Evolutionary conservation across 768 basidiomycete species (phyloP).

Genomic region (Sporobolomyces pararoseus): DNA sequence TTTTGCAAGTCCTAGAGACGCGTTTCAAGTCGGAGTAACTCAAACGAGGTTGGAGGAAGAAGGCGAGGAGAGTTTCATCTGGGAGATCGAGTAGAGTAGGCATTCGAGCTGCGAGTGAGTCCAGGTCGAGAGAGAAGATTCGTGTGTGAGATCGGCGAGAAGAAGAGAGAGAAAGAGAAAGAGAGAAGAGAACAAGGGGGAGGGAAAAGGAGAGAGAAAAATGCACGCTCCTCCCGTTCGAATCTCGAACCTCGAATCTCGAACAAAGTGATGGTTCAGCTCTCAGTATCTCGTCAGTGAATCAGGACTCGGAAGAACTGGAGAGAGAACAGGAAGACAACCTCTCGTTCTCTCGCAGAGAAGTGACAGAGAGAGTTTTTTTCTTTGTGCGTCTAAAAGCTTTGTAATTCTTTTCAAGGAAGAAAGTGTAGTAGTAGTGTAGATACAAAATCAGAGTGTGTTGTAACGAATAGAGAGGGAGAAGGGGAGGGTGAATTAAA

Average conservation of each 20-base stretch:
- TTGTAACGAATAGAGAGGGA: neutral
- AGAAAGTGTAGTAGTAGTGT: neutral
- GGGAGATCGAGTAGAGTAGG: neutral
- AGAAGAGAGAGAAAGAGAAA: neutral
- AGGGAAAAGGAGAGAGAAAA: neutral
- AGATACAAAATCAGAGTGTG: too few relatives aligned
- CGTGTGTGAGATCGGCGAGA: too few relatives aligned
- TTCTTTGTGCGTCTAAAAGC: neutral
- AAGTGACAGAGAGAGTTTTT: too few relatives aligned
- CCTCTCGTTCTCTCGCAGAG: too few relatives aligned
- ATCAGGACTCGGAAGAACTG: too few relatives aligned
- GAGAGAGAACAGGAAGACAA: too few relatives aligned
- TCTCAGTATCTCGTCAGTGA: too few relatives aligned
- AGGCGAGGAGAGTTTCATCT: neutral
- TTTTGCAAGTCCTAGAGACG: conserved; percentile 12
- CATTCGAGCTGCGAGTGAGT: neutral
- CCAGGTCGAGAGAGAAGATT: neutral
- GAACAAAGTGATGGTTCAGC: too few relatives aligned
- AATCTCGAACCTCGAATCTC: too few relatives aligned
- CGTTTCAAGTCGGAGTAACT: conserved; percentile 9
- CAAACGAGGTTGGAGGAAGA: neutral
- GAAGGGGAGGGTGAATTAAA: neutral
- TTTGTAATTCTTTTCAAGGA: neutral
- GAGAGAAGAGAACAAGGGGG: neutral
- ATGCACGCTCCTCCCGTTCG: neutral